phyloP scores from a whole-genome alignment of 371 early-diverging fungal species.

The Sporodiniella umbellata region DNA sequence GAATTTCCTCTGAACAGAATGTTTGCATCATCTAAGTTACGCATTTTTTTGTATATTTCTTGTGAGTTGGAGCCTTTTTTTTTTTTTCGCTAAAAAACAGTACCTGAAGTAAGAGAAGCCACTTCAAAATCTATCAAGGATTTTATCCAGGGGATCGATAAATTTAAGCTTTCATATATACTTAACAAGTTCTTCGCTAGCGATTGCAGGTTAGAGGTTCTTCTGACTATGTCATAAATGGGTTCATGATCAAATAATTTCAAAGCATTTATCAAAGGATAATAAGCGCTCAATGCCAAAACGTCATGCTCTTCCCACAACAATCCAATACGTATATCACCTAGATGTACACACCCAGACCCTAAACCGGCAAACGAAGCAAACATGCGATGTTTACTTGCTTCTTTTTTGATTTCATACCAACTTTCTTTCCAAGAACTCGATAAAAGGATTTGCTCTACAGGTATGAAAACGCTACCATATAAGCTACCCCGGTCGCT shows the following conservation, averaged over 20 bases:
- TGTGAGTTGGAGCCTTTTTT: too few relatives aligned
- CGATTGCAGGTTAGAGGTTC: slow-evolving; percentile 49
- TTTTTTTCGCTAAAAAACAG: too few relatives aligned
- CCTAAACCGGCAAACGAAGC: slow-evolving; percentile 31
- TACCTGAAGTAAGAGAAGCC: slow-evolving; percentile 42
- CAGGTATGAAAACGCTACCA: slow-evolving; percentile 26
- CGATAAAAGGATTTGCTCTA: slow-evolving; percentile 16
- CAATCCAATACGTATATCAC: slow-evolving; percentile 56
- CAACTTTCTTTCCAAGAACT: slow-evolving; percentile 38
- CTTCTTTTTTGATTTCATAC: slow-evolving; percentile 46
- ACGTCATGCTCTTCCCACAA: slow-evolving; percentile 60
- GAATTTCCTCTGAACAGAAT: slow-evolving; percentile 73
- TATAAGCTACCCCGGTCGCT: slow-evolving; percentile 28
- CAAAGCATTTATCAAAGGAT: slow-evolving; percentile 25
- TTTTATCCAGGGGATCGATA: slow-evolving; percentile 54
- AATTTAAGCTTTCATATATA: slow-evolving; percentile 48
- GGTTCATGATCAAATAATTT: slow-evolving; percentile 47
- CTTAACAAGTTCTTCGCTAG: slow-evolving; percentile 54
- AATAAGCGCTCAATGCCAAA: slow-evolving; percentile 24
- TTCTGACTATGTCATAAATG: slow-evolving; percentile 44
- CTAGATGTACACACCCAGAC: slow-evolving; percentile 25
- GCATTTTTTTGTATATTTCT: not conserved
- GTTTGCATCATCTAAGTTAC: slow-evolving; percentile 43
- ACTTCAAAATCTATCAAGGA: slow-evolving; percentile 62
- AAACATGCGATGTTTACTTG: slow-evolving; percentile 21